phyloP scores from a whole-genome alignment of 1,284 basidiomycete species.

The Fistulina hepatica region DNA sequence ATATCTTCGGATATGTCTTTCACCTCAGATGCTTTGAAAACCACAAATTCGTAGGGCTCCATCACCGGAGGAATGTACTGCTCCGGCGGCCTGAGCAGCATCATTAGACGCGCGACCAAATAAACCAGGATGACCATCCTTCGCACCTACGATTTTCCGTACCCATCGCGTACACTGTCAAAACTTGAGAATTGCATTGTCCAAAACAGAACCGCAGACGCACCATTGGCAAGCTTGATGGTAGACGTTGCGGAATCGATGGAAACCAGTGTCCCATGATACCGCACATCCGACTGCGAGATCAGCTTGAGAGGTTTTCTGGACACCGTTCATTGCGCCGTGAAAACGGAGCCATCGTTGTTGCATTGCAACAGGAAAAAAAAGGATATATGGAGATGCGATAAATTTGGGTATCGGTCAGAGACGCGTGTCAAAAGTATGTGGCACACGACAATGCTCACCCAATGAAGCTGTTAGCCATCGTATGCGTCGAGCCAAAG shows the following conservation, averaged over 20 bases:
- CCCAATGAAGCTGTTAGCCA: conserved; percentile 16
- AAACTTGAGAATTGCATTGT: conserved; percentile 5
- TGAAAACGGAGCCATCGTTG: too few relatives aligned
- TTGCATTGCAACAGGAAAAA: too few relatives aligned
- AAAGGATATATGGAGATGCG: conserved; percentile 10
- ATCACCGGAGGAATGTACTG: conserved; percentile 70
- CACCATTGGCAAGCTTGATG: conserved; percentile 80
- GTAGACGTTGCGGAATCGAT: conserved; percentile 78
- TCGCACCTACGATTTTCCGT: conserved; percentile 69
- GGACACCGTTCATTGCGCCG: conserved; percentile 5
- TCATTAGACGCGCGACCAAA: background rate
- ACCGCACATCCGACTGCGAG: conserved; percentile 84
- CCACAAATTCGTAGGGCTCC: conserved; percentile 73
- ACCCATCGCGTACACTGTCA: conserved; percentile 75
- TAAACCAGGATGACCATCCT: background rate
- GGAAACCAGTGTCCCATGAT: conserved; percentile 76
- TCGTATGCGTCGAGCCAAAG: too few relatives aligned
- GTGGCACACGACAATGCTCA: background rate
- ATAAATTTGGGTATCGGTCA: background rate
- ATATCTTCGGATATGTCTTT: conserved; percentile 73
- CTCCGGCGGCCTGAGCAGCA: conserved; percentile 40
- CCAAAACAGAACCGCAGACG: conserved; percentile 14
- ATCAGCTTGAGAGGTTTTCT: conserved; percentile 85
- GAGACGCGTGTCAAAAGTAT: background rate
- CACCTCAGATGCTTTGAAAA: conserved; percentile 74